These are phyloP conservation scores for Citrus medica DNA, from an alignment of 345 rosid species.

Conservation along the genomic window DNA sequence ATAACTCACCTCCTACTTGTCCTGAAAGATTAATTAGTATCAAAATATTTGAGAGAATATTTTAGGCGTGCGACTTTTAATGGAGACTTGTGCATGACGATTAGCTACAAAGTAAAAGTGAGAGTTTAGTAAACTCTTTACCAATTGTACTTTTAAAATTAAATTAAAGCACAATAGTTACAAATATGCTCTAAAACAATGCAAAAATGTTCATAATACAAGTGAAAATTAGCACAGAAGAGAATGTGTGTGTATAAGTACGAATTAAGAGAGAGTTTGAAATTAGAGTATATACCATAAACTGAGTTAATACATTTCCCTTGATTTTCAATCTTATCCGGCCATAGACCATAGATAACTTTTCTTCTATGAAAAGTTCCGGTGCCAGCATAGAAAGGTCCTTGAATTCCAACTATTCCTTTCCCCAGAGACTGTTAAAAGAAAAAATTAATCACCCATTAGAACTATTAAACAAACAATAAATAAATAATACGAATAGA, in stretches of 20 bases:
- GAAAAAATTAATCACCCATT: not conserved
- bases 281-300: slow-evolving; percentile 1
- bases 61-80: not conserved
- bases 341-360: slow-evolving; percentile 52
- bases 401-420: slow-evolving; percentile 60
- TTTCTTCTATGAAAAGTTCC: slow-evolving; percentile 62
- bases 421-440: slow-evolving; percentile 18
- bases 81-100: not conserved
- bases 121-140: not conserved
- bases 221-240: not conserved
- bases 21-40: slow-evolving; percentile 8
- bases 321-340: slow-evolving; percentile 20
- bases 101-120: not conserved
- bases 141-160: not conserved
- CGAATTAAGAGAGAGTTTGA: not conserved
- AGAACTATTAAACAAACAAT: too few relatives aligned
- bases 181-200: too few relatives aligned
- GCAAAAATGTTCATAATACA: not conserved
- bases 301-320: slow-evolving; percentile 13
- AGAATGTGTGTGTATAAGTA: too few relatives aligned
- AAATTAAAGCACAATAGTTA: too few relatives aligned
- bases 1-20: slow-evolving; percentile 9
- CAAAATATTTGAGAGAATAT: not conserved
- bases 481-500: too few relatives aligned
- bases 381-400: slow-evolving; percentile 45